phyloP scores from a whole-genome alignment of 2,329 filamentous ascomycete species.

The Lojkania enalia region DNA sequence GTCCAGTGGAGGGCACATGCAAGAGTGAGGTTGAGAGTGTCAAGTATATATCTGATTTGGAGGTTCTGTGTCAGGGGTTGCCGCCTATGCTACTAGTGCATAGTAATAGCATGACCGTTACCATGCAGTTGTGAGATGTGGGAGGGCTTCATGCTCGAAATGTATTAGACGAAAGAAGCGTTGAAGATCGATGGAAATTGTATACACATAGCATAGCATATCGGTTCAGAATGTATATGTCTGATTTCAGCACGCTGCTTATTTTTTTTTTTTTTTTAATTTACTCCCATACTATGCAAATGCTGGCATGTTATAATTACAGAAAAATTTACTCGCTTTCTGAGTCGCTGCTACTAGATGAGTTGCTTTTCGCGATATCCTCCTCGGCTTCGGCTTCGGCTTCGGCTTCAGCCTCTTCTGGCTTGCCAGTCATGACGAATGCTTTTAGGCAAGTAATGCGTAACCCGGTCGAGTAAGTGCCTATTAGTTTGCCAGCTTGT shows the following conservation, averaged over 20 bases:
- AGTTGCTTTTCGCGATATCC: slow-evolving; percentile 21
- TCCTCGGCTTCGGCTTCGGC: slow-evolving; percentile 19
- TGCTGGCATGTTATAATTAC: too few species aligned
- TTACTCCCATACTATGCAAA: too few species aligned
- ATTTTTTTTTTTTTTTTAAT: too few species aligned
- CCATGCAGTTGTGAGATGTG: slow-evolving; percentile 66
- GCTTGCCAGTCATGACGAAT: slow-evolving; percentile 73
- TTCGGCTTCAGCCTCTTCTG: slow-evolving; percentile 31
- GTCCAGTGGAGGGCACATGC: slow-evolving; percentile 76
- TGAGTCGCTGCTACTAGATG: slow-evolving; percentile 22
- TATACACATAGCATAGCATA: too few species aligned
- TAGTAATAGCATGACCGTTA: slow-evolving; percentile 89
- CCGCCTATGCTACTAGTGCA: slow-evolving; percentile 79
- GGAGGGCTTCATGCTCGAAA: too few species aligned
- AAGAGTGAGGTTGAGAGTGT: slow-evolving; percentile 70
- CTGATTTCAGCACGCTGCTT: too few species aligned
- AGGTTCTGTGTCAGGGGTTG: slow-evolving; percentile 75
- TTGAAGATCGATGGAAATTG: too few species aligned
- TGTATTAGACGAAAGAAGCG: too few species aligned
- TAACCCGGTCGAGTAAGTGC: slow-evolving; percentile 81
- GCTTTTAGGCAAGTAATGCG: slow-evolving; percentile 86
- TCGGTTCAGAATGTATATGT: too few species aligned
- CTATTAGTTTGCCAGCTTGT: slow-evolving; percentile 69
- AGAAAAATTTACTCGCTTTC: slow-evolving; percentile 28
- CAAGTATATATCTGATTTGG: slow-evolving; percentile 75